phyloP scores from a whole-genome alignment of 148 eudicot species.

The Linanthus parryae region DNA sequence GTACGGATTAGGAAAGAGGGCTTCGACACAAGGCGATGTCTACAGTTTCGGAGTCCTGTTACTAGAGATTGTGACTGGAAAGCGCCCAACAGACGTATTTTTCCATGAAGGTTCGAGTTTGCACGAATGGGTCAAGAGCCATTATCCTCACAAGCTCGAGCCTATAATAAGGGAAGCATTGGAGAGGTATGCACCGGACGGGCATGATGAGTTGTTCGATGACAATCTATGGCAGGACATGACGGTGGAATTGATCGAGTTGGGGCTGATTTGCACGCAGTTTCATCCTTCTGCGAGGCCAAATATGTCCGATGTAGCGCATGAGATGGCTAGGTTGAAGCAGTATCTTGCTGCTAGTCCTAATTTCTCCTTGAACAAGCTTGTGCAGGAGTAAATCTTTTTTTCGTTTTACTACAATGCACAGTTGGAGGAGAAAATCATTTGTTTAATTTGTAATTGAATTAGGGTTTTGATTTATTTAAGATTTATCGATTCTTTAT shows the following conservation, averaged over 20 bases:
- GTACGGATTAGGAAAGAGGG: slow-evolving; percentile 70
- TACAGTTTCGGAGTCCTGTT: slow-evolving; percentile 74
- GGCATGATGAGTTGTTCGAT: slow-evolving; percentile 3
- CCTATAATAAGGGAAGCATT: slow-evolving; percentile 47
- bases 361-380: slow-evolving; percentile 16
- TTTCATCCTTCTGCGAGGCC: slow-evolving; percentile 57
- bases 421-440: no score
- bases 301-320: slow-evolving; percentile 68
- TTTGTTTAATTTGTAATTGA: no score
- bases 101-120: slow-evolving; percentile 55
- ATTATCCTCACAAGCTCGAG: slow-evolving; percentile 51
- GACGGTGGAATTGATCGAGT: slow-evolving; percentile 65
- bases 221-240: slow-evolving; percentile 37
- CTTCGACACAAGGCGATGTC: slow-evolving; percentile 80
- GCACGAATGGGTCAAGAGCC: slow-evolving; percentile 72
- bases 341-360: slow-evolving; percentile 34
- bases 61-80: slow-evolving; percentile 67
- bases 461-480: no score
- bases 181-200: slow-evolving; percentile 20
- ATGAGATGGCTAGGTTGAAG: slow-evolving; percentile 55
- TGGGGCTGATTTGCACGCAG: slow-evolving; percentile 71
- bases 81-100: slow-evolving; percentile 62
- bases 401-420: no score
- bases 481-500: no score
- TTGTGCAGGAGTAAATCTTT: slow-evolving; percentile 6